Evolutionary conservation across 306 rosid genomes (phyloP).

Genomic region (Lithocarpus polystachyus): DNA sequence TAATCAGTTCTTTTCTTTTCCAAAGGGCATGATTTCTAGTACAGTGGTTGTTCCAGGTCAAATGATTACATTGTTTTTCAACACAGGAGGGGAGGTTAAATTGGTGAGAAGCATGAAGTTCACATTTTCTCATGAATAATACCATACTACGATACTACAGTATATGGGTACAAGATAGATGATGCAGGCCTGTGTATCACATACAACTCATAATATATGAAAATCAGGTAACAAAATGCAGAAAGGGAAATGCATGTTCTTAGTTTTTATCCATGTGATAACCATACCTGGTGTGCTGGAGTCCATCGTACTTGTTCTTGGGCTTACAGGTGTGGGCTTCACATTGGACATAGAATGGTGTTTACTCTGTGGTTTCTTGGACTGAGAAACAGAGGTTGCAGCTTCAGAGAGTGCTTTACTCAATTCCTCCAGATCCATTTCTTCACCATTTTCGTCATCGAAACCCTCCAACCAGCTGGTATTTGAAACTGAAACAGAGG

Average conservation of each 20-base stretch:
- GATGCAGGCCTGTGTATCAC: background rate
- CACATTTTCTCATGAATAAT: background rate
- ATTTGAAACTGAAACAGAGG: constrained; percentile 23
- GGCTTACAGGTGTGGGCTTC: constrained; percentile 24
- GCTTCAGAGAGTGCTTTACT: constrained; percentile 55
- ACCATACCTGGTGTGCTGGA: constrained; percentile 48
- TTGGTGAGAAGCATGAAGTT: background rate
- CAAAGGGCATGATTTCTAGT: background rate
- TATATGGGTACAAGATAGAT: background rate
- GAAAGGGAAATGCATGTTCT: background rate
- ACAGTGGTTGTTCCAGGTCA: background rate
- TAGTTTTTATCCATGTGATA: background rate
- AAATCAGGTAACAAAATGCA: background rate
- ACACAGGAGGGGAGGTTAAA: background rate
- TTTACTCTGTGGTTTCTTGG: constrained; percentile 34
- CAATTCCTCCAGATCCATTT: constrained; percentile 60
- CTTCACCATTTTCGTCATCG: constrained; percentile 37
- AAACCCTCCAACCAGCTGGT: constrained; percentile 27
- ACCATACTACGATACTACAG: background rate
- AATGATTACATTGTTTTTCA: background rate
- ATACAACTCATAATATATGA: background rate
- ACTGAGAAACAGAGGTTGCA: constrained; percentile 44
- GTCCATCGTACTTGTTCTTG: constrained; percentile 25
- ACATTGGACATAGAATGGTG: constrained; percentile 7
- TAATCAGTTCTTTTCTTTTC: background rate